Evolutionary conservation across 2,329 filamentous ascomycete species (phyloP), one percentile per base, ranked within the genome.

Genomic region (Trichoderma gracile): DNA sequence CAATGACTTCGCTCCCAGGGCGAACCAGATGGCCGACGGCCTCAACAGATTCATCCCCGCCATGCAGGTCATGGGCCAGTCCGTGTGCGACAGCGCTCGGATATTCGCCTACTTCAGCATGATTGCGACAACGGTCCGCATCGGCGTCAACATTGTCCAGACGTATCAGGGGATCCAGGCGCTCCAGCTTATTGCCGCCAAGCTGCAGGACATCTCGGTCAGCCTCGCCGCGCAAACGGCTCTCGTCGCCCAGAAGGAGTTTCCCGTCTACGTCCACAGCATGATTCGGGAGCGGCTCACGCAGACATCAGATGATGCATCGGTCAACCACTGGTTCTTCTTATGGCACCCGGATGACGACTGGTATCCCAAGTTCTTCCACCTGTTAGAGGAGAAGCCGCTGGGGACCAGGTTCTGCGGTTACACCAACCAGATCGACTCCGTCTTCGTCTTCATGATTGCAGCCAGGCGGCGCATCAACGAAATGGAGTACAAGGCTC

Each of bases 291-390:
- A 77, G 67, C 70, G 75, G 9, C 69, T 77, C 25, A 71, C 68
- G 6, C 73, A 76, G 63, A 74, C 75, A 5, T 69, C 70, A 8
- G 68, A 69, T 27, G 75, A 77, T 21, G 68, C 68, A 1, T 64
- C 69, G 30, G 69, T 67, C 23, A 71, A 76, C 6, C 77, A 79
- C 63, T 74, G 74, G 70, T 78, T 78, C 66, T 79, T 79, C 40
- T 70, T 79, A 2, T 79, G 74, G 42, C 77, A 79, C 33, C 77
- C 77, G 1, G 77, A 79, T 42, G 78, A 76, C 46, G 75, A 78
- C 54, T 79, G 77, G 77, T 77, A 79, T 47, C 75, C 76, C 14
- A 73, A 73, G 5, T 79, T 79, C 63, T 77, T 77, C 55, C 73
- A 77, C 7, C 70, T 78, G 0, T 66, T 78, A 15, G 73, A 77